Evolutionary conservation across 352 stramenopile species (phyloP), one percentile per base, ranked within the genome.

Genomic region (Pythium dissimile): DNA sequence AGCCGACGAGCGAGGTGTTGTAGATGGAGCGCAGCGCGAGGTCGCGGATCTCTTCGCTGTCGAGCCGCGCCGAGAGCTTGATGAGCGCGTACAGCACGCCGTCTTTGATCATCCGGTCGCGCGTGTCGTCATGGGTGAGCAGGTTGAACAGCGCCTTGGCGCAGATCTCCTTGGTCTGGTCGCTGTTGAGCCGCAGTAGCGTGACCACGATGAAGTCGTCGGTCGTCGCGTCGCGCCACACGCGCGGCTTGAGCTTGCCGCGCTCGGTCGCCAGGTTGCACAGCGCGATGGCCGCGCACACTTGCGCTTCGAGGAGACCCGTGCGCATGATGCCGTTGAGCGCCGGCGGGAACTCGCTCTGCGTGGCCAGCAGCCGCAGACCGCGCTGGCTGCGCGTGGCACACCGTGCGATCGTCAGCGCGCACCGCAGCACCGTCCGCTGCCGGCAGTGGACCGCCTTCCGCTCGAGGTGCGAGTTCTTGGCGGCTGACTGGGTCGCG

Each of bases 131-230:
- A 50, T 94, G 84, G 1, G 79, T 78, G 15, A 96, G 64, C 21
- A 96, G 49, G 50, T 95, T 96, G 57, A 96, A 96, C 30, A 96
- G 69, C 15, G 80, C 77, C 51, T 88, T 86, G 34, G 84, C 76
- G 38, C 85, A 95, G 15, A 93, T 88, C 38, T 81, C 77, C 51
- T 96, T 95, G 20, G 85, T 95, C 54, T 83, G 54, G 42, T 79
- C 74, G 56, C 73, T 87, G 62, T 96, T 96, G 13, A 94, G 71
- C 18, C 85, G 84, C 57, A 96, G 51, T 3, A 96, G 52, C 18
- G 84, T 88, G 63, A 94, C 89, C 27, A 94, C 87, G 44, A 95
- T 90, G 52, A 95, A 94, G 54, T 95, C 87, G 15, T 86, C 85
- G 24, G 86, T 82, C 30, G 80, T 92, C 2, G 70, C 59, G 45